phyloP scores from a whole-genome alignment of 805 yeast species.

The Yarrowia deformans region DNA sequence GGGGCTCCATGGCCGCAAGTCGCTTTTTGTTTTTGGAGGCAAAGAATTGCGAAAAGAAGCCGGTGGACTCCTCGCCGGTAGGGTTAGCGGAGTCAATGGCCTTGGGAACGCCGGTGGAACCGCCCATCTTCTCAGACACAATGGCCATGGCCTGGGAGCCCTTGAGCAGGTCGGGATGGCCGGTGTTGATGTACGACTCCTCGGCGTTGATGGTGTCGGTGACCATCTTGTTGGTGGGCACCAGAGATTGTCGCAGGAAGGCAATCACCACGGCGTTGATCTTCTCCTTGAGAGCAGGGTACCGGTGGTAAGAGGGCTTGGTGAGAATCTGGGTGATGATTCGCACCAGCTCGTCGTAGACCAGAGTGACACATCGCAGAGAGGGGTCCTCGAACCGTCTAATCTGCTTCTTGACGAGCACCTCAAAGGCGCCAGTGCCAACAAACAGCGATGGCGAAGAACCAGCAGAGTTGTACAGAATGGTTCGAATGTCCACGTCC shows the following conservation, averaged over 20 bases:
- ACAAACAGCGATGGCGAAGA: constrained; percentile 95
- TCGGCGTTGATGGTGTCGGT: constrained; percentile 83
- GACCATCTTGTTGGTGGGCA: constrained; percentile 88
- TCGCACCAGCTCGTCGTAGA: constrained; percentile 93
- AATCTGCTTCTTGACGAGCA: constrained; percentile 89
- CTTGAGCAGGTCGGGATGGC: constrained; percentile 93
- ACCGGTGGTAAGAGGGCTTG: constrained; percentile 83
- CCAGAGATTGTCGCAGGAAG: constrained; percentile 75
- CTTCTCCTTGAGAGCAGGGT: constrained; percentile 89
- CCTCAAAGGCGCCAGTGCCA: constrained; percentile 96
- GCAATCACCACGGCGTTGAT: constrained; percentile 80
- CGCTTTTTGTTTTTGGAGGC: constrained; percentile 91
- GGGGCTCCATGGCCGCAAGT: constrained; percentile 95
- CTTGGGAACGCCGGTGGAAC: constrained; percentile 50
- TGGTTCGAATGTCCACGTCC: constrained; percentile 94
- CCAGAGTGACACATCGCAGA: constrained; percentile 83
- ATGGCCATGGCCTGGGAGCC: constrained; percentile 78
- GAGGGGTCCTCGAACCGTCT: constrained; percentile 94
- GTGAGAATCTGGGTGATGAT: constrained; percentile 83
- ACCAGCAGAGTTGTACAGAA: constrained; percentile 96
- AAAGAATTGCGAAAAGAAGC: constrained; percentile 96
- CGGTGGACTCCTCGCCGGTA: constrained; percentile 61
- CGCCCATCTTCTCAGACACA: constrained; percentile 89
- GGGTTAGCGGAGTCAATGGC: constrained; percentile 44
- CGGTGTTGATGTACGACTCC: constrained; percentile 94